Evolutionary conservation across 2,329 filamentous ascomycete species (phyloP).

Genomic region (Fusarium sp.): DNA sequence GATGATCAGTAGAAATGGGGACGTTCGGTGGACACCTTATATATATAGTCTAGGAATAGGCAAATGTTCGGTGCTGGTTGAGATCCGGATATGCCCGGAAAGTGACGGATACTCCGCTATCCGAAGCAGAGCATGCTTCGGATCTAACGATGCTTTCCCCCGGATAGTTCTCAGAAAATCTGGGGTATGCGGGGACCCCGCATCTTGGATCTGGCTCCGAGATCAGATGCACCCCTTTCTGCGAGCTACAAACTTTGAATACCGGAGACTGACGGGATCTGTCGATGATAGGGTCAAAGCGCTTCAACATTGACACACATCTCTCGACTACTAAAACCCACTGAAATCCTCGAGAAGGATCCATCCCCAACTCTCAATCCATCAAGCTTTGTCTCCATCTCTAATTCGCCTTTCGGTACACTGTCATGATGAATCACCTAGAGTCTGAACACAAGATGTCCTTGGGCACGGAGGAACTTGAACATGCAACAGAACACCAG

Average conservation of each 20-base stretch:
- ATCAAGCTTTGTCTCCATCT: not conserved
- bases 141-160: not conserved
- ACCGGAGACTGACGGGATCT: constrained; percentile 3
- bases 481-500: not conserved
- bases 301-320: too few relatives aligned
- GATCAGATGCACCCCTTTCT: not conserved
- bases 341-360: not conserved
- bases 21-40: not conserved
- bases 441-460: not conserved
- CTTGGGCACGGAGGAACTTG: not conserved
- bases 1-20: rapidly evolving
- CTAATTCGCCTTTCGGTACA: not conserved
- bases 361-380: not conserved
- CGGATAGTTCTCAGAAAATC: not conserved
- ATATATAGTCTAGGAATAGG: not conserved
- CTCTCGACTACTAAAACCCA: not conserved
- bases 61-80: rapidly evolving
- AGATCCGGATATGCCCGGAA: not conserved
- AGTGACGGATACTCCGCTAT: not conserved
- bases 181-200: constrained; percentile 4
- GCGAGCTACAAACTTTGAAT: not conserved
- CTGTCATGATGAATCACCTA: not conserved
- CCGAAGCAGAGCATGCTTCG: not conserved
- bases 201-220: not conserved
- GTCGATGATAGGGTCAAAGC: not conserved